phyloP scores from a whole-genome alignment of 2,329 filamentous ascomycete species.

The Monosporascus sp. region DNA sequence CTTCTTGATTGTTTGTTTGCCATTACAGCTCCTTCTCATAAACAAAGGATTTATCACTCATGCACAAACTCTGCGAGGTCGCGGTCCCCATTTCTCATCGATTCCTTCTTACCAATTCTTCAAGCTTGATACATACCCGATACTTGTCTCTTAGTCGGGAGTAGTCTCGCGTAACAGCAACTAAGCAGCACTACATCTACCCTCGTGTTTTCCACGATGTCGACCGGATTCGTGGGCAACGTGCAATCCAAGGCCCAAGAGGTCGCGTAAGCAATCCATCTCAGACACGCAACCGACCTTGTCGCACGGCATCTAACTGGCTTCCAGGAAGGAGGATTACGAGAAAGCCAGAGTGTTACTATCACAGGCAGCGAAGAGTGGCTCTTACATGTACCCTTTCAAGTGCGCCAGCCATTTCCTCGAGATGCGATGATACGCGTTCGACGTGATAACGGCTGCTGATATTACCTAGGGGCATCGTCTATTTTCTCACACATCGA shows the following conservation, averaged over 20 bases:
- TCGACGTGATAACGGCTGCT: neutral
- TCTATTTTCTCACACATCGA: constrained; percentile 53
- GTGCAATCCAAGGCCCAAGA: constrained; percentile 44
- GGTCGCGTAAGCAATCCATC: constrained; percentile 39
- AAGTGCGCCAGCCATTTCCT: constrained; percentile 36
- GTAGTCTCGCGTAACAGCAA: too few relatives aligned
- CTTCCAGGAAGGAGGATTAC: constrained; percentile 61
- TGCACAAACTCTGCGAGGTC: too few relatives aligned
- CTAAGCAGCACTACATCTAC: neutral
- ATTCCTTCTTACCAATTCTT: too few relatives aligned
- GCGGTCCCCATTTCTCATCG: too few relatives aligned
- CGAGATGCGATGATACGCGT: neutral
- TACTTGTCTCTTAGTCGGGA: too few relatives aligned
- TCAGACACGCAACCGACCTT: constrained; percentile 3
- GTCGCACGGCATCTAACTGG: neutral
- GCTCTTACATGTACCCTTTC: constrained; percentile 81
- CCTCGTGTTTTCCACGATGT: constrained; percentile 10
- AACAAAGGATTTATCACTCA: too few relatives aligned
- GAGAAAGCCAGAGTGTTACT: constrained; percentile 59
- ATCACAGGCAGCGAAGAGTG: constrained; percentile 65
- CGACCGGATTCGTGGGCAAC: constrained; percentile 15
- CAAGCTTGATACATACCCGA: too few relatives aligned
- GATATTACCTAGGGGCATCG: constrained; percentile 39
- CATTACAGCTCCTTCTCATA: too few relatives aligned
- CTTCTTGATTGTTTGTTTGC: too few relatives aligned